These are phyloP conservation scores for Bolboschoenus planiculmis DNA, from an alignment of 176 grass and related monocot species.

Conservation along the genomic window DNA sequence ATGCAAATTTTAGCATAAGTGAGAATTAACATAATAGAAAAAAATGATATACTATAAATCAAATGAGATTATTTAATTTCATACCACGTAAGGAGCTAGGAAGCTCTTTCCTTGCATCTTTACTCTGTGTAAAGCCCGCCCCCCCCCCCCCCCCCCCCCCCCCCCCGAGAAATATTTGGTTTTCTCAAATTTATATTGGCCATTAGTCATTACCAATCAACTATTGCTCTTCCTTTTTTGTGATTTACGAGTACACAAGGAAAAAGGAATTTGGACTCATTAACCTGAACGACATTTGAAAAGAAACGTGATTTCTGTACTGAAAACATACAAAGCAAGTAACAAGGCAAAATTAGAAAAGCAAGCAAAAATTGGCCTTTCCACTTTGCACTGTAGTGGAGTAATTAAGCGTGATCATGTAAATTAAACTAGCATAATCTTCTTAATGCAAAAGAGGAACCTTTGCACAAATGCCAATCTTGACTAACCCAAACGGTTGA, in stretches of 20 bases:
- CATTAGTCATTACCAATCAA: background rate
- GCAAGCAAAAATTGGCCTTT: too few species aligned
- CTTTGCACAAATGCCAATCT: too few species aligned
- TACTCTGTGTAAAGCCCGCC: background rate
- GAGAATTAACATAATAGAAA: background rate
- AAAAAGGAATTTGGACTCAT: too few species aligned
- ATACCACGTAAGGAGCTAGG: background rate
- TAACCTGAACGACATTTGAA: background rate
- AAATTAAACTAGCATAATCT: too few species aligned
- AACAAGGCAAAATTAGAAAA: background rate
- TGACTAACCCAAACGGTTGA: too few species aligned
- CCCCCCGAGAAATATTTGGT: background rate
- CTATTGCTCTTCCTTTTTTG: background rate
- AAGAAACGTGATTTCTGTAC: background rate
- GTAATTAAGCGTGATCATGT: too few species aligned
- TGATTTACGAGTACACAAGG: background rate
- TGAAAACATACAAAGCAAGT: background rate
- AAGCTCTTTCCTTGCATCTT: background rate
- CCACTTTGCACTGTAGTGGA: too few species aligned
- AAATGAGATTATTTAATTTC: background rate
- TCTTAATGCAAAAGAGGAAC: too few species aligned
- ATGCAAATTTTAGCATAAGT: background rate
- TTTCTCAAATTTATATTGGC: background rate
- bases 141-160: too few species aligned
- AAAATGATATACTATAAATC: background rate